phyloP scores from a whole-genome alignment of 352 stramenopile genomes.

The Sclerospora graminicola region DNA sequence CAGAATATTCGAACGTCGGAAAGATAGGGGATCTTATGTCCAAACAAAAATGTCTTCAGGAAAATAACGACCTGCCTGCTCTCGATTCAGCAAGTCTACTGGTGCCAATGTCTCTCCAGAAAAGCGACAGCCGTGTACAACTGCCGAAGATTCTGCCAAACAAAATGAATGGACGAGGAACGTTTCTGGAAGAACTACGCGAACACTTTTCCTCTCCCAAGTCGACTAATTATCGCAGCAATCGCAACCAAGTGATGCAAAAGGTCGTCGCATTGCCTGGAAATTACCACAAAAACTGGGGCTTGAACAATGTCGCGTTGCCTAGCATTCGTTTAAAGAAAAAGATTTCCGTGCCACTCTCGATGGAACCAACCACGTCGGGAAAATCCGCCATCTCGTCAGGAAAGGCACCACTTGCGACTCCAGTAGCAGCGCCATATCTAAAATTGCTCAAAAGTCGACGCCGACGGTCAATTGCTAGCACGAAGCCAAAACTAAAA shows the following conservation, averaged over 20 bases:
- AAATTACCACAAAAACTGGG: constrained; percentile 32
- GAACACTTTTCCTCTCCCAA: constrained; percentile 16
- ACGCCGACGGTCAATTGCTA: constrained; percentile 9
- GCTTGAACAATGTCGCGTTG: constrained; percentile 44
- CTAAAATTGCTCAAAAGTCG: constrained; percentile 71
- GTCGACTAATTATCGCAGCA: constrained; percentile 8
- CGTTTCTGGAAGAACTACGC: constrained; percentile 14
- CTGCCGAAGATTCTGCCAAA: no score
- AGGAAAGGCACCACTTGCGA: not conserved
- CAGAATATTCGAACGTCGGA: no score
- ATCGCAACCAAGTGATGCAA: constrained; percentile 7
- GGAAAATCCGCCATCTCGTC: constrained; percentile 5
- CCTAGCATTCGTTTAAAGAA: constrained; percentile 70
- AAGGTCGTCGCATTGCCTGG: constrained; percentile 2
- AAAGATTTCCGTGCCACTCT: constrained; percentile 22
- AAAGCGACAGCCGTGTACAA: no score
- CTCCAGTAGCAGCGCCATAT: constrained; percentile 15
- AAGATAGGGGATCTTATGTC: no score
- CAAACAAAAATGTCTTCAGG: no score
- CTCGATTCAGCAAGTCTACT: no score
- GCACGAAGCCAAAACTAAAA: not conserved
- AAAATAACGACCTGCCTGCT: no score
- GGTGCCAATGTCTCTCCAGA: no score
- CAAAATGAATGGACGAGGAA: no score
- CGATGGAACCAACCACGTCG: constrained; percentile 12